These are phyloP conservation scores for Polyplosphaeria fusca DNA, from an alignment of 495 filamentous ascomycete species.

Conservation along the genomic window DNA sequence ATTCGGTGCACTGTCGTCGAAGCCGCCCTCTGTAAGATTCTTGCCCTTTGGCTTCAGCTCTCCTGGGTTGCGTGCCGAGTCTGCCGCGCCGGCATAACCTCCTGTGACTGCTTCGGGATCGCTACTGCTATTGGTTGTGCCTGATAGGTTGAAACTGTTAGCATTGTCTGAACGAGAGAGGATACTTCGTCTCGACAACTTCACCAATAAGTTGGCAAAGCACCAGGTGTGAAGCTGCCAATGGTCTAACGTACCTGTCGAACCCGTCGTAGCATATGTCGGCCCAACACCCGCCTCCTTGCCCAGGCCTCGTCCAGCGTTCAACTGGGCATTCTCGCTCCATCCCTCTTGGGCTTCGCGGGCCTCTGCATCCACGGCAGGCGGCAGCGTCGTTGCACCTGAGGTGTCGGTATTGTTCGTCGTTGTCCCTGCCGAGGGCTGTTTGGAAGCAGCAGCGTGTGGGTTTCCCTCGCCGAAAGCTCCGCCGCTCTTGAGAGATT, in stretches of 20 bases:
- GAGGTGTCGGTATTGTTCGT: slow-evolving; percentile 58
- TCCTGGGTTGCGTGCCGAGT: slow-evolving; percentile 24
- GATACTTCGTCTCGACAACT: no score
- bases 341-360: slow-evolving; percentile 49
- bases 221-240: no score
- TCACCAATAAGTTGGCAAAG: no score
- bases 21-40: slow-evolving; percentile 55
- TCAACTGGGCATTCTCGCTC: slow-evolving; percentile 31
- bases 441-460: slow-evolving; percentile 48
- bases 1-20: slow-evolving; percentile 51
- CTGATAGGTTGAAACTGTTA: no score
- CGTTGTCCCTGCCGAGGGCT: slow-evolving; percentile 50
- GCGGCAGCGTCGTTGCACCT: slow-evolving; percentile 49
- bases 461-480: slow-evolving; percentile 52
- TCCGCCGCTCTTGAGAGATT: slow-evolving; percentile 54
- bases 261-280: slow-evolving; percentile 37
- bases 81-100: slow-evolving; percentile 41
- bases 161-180: no score
- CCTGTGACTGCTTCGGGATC: slow-evolving; percentile 44
- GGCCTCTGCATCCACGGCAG: slow-evolving; percentile 48
- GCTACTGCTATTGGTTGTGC: slow-evolving; percentile 31
- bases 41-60: slow-evolving; percentile 53
- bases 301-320: slow-evolving; percentile 27
- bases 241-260: not conserved
- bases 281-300: slow-evolving; percentile 49